A percentile compares a stretch with the other conserved stretches of the same genome.
phyloP scores from a whole-genome alignment of 768 basidiomycete species.

The Gyrodon lividus region DNA sequence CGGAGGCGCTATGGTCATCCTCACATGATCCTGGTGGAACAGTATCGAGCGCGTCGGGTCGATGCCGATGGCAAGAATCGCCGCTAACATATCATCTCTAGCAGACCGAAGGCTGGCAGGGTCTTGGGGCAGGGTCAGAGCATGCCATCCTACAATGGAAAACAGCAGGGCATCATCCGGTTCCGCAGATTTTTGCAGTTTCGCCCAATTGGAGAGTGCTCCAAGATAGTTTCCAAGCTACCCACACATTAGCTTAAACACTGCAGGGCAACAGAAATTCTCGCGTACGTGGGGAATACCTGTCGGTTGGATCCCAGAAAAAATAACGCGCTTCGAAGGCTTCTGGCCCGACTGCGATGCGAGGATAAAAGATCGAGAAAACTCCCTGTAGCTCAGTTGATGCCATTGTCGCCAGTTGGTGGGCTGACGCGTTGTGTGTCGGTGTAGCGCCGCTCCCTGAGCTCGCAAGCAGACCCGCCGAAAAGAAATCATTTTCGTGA shows the following conservation, averaged over 20 bases:
- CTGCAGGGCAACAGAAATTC: background rate
- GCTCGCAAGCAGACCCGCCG: slow-evolving; percentile 6
- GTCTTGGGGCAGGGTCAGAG: slow-evolving; percentile 88
- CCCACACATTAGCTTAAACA: background rate
- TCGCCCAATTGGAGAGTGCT: slow-evolving; percentile 87
- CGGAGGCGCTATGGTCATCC: background rate
- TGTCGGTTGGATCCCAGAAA: slow-evolving; percentile 94
- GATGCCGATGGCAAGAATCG: slow-evolving; percentile 81
- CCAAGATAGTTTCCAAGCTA: slow-evolving; percentile 95
- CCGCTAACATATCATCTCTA: slow-evolving; percentile 75
- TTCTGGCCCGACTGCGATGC: slow-evolving; percentile 9
- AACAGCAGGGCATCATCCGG: slow-evolving; percentile 70
- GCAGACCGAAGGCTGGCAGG: slow-evolving; percentile 60
- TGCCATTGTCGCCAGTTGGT: background rate
- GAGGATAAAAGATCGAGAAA: background rate
- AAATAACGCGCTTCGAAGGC: slow-evolving; percentile 46
- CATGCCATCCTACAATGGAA: slow-evolving; percentile 92
- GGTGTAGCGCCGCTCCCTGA: slow-evolving; percentile 5
- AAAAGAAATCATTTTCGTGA: slow-evolving; percentile 16
- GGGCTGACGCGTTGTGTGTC: background rate
- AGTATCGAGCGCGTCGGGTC: slow-evolving; percentile 71
- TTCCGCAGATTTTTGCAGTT: slow-evolving; percentile 60
- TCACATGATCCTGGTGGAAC: slow-evolving; percentile 89
- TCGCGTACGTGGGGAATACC: slow-evolving; percentile 79
- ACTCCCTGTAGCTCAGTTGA: background rate